Base-by-base conservation (phyloP, 2,329 filamentous ascomycete species). In the Sarocladium brachiariae region DNA sequence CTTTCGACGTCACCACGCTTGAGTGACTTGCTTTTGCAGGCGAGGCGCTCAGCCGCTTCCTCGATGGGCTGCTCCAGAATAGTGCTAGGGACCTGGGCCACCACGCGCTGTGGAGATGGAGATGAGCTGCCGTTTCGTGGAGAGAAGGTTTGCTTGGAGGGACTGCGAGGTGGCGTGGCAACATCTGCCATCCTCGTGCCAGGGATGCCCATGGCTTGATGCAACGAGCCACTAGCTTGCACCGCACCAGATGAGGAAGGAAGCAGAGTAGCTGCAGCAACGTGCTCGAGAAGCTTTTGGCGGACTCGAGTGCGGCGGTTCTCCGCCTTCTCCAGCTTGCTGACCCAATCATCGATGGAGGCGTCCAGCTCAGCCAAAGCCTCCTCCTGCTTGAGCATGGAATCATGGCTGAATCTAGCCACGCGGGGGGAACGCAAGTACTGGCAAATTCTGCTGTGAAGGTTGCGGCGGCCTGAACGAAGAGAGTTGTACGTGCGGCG, bases 201-300 rank as follows among this genome's bases (percentile, higher is more conserved):
- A 31, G 68, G 64, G 11, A 70, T 61, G 19, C 68, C 70, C 61
- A 71, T 68, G 46, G 65, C 68, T 41, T 69, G 64, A 51, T 74
- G 71, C 49, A 71, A 61, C 43, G 65, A 67, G 55, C 74, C 71
- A 53, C 63, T 68, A 8, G 64, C 56, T 14, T 67, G 57, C 18
- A 64, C 57, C 37, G 58, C 52, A 49, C 57, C 54, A 39, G 57
- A 54, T 10, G 62, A 58, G 13, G 62, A 46, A 27, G 70, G 64
- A 11, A 86, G 70, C 6, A 78, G 79, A 49, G 80, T 70, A 2
- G 86, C 84, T 14, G 86, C 87, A 43, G 87, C 87, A 49, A 91
- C 83, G 61, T 92, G 87, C 66, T 92, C 87, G 3, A 92, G 76
- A 11, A 92, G 72, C 72, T 90, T 92, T 63, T 91, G 86, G 33